Base-by-base conservation (phyloP, 163 green algal species). In the Volvox carteri region DNA sequence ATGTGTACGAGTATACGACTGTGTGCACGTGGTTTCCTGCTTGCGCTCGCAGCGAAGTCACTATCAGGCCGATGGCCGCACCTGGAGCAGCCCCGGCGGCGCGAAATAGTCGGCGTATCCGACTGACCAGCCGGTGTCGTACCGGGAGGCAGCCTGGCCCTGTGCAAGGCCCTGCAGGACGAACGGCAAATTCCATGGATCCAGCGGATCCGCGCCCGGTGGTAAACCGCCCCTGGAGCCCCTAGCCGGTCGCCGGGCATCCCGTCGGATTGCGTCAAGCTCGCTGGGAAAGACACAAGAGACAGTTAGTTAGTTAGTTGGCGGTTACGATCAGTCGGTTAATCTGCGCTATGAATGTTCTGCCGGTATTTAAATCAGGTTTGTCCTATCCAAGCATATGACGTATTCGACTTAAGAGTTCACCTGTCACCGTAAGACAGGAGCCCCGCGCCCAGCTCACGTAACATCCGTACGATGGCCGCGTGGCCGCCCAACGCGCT, bases 31-130 rank as follows among this genome's bases (percentile, higher is more conserved):
- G n/a, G n/a, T n/a, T n/a, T n/a, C n/a, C n/a, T n/a, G n/a, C n/a
- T n/a, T n/a, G n/a, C n/a, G n/a, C n/a, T n/a, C n/a, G n/a, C n/a
- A n/a, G n/a, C n/a, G n/a, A n/a, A n/a, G n/a, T n/a, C n/a, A n/a
- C n/a, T n/a, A n/a, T n/a, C n/a, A 58, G 50, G 50, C 12, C 50
- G 54, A 65, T 23, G 54, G 25, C 25, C 25, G 5, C 54, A 88
- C 83, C 68, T 74, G 25, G 35, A 88, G 37, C 33, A 88, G 50
- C 39, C 25, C 68, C 37, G 48, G 37, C 33, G 83, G 83, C 23
- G 83, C 48, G 46, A 88, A 88, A 50, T 88, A 88, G 83, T 88
- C 83, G 23, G 83, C 50, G 67, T 88, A 88, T 1, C n/a, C 67
- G 37, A 67, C 33, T 19, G 42, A 44, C 83, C 83, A 88, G 8